Conservation (phyloP, 352 stramenopile species). For the Aphanomyces euteiches region DNA sequence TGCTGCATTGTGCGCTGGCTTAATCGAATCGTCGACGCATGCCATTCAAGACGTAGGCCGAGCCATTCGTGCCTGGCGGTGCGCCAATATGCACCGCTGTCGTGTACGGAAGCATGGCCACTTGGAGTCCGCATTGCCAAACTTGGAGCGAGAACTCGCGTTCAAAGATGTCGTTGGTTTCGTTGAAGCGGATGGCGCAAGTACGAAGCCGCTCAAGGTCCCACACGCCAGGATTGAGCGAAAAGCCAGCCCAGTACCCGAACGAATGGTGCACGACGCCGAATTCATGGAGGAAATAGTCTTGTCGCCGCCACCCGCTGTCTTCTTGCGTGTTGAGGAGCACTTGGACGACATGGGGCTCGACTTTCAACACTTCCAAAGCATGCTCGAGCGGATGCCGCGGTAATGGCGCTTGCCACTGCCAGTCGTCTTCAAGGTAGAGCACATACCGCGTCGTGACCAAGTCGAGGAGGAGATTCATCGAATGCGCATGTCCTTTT, state of each 20-base stretch:
- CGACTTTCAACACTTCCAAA: constrained; percentile 1
- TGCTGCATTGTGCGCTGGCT: too few relatives aligned
- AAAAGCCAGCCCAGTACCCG: constrained; percentile 62
- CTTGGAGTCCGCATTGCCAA: constrained; percentile 36
- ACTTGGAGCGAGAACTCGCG: constrained; percentile 36
- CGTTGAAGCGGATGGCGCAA: constrained; percentile 31
- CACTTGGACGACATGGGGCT: constrained; percentile 39
- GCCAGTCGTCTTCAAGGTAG: constrained; percentile 69
- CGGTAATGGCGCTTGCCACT: constrained; percentile 19
- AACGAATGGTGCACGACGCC: constrained; percentile 45
- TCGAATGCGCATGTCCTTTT: constrained; percentile 46
- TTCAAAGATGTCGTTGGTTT: constrained; percentile 41
- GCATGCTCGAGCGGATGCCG: constrained; percentile 30
- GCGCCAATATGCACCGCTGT: constrained; percentile 38
- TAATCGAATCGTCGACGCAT: constrained; percentile 40
- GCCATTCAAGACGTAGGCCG: constrained; percentile 48
- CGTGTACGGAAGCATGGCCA: constrained; percentile 33
- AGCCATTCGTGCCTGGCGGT: constrained; percentile 35
- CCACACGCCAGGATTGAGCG: constrained; percentile 57
- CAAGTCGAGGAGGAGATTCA: constrained; percentile 41
- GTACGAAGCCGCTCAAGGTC: constrained; percentile 30
- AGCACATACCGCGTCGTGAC: constrained; percentile 46
- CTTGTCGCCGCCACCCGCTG: constrained; percentile 32
- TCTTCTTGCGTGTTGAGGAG: constrained; percentile 50
- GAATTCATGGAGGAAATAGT: constrained; percentile 56